Base-by-base conservation (phyloP, 2,329 filamentous ascomycete species). In the Aspergillus eucalypticola region DNA sequence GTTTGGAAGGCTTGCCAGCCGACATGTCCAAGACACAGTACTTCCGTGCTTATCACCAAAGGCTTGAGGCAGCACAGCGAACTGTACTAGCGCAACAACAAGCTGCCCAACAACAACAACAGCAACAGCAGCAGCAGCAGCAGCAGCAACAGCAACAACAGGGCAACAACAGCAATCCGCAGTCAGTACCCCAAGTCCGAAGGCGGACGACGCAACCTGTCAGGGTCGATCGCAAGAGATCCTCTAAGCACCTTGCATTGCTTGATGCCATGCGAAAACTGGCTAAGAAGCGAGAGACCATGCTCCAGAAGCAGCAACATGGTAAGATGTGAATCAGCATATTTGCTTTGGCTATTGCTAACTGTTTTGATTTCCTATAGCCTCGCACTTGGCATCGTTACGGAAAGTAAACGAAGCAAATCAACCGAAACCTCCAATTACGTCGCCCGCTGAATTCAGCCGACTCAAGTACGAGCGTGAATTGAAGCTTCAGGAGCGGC, bases 21-120 rank as follows among this genome's bases (percentile, higher is more conserved):
- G 95, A 99, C 66, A 96, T 98, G 89, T 88, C 90, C 17, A 96
- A 96, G 78, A 96, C 92, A 0, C 90, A 93, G 48, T 99, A 98
- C 74, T 99, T 98, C 82, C 91, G 92, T 70, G 86, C 86, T 10
- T 89, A 88, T 68, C 86, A 86, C 62, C 80, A 83, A 58, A 79
- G 87, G 41, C 78, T 89, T 46, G 86, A 90, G 67, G 82, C 85
- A 57, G 87, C 87, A 25, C 84, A 87, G 58, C 81, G 84, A 64
- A 84, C 82, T 48, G 81, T 87, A 4, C 76, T 84, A 60, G 82
- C 84, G 13, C 82, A 86, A 59, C 84, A 85, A 58, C 83, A 84
- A 79, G 71, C 77, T 83, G 65, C 76, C 78, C 61, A 64, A 27
- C 61, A 29, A 11, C 27, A 29, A 29, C 27, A 29, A 11, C 84